phyloP scores from a whole-genome alignment of 129 eudicot species.

The Centella asiatica region DNA sequence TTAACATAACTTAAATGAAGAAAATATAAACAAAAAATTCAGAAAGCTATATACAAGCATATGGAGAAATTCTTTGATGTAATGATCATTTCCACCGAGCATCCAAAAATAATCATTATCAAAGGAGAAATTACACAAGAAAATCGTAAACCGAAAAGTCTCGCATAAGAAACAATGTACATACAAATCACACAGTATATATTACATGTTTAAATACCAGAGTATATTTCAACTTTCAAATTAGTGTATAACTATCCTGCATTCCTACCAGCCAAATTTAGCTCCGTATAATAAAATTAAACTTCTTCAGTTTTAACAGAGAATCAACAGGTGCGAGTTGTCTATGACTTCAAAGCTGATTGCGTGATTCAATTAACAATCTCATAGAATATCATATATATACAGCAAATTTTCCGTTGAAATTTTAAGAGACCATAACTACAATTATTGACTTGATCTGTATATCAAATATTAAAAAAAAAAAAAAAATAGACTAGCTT shows the following conservation, averaged over 20 bases:
- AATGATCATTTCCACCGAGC: neutral
- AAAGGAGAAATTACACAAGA: no score
- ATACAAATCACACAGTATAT: neutral
- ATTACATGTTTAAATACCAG: neutral
- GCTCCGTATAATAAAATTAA: neutral
- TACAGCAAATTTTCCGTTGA: no score
- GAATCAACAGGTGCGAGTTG: neutral
- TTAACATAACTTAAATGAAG: conserved; percentile 7
- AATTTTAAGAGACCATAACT: no score
- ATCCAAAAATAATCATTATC: neutral
- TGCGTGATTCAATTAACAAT: neutral
- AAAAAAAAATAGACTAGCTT: no score
- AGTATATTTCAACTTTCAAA: neutral
- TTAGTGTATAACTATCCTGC: no score
- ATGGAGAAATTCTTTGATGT: neutral
- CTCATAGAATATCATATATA: neutral
- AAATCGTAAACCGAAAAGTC: neutral
- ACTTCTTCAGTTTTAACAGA: neutral
- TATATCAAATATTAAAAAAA: no score
- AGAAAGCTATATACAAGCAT: neutral
- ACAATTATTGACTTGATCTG: no score
- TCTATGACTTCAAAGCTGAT: neutral
- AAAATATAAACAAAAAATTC: neutral
- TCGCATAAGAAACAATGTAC: neutral
- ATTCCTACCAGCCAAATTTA: no score